Evolutionary conservation across 257 asterid species (phyloP).

Genomic region (Plantago elongata): DNA sequence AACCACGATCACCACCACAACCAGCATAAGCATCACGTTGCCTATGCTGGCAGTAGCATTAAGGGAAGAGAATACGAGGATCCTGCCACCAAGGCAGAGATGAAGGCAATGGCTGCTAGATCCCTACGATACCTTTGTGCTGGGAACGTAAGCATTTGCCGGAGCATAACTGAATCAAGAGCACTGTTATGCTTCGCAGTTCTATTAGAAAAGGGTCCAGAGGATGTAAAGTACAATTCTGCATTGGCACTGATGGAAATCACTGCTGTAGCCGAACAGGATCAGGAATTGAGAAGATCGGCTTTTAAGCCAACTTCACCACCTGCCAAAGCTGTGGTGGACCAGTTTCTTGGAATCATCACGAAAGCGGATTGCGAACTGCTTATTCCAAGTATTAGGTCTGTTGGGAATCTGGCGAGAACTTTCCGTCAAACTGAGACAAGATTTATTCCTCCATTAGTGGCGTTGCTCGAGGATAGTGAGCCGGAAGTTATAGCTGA

Average conservation of each 20-base stretch:
- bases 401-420: slow-evolving; percentile 65
- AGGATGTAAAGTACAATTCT: slow-evolving; percentile 56
- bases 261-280: slow-evolving; percentile 58
- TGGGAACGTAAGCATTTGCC: slow-evolving; percentile 41
- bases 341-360: slow-evolving; percentile 55
- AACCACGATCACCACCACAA: slow-evolving; percentile 13
- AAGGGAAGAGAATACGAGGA: slow-evolving; percentile 53
- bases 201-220: slow-evolving; percentile 53
- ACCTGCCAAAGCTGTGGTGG: slow-evolving; percentile 63
- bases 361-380: slow-evolving; percentile 39
- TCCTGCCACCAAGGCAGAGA: slow-evolving; percentile 40
- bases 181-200: slow-evolving; percentile 62
- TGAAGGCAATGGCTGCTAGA: slow-evolving; percentile 61
- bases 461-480: slow-evolving; percentile 50
- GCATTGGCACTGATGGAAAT: slow-evolving; percentile 85
- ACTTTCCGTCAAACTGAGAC: slow-evolving; percentile 76
- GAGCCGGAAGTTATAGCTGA: slow-evolving; percentile 57
- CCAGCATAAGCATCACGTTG: slow-evolving; percentile 28
- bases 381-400: slow-evolving; percentile 56
- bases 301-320: slow-evolving; percentile 78
- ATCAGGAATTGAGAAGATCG: slow-evolving; percentile 43
- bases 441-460: slow-evolving; percentile 53
- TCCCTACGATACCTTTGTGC: slow-evolving; percentile 58
- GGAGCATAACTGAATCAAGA: slow-evolving; percentile 51
- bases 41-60: slow-evolving; percentile 36